Evolutionary conservation across 2,329 filamentous ascomycete genomes (phyloP).

Genomic region (Arthroderma uncinatum): DNA sequence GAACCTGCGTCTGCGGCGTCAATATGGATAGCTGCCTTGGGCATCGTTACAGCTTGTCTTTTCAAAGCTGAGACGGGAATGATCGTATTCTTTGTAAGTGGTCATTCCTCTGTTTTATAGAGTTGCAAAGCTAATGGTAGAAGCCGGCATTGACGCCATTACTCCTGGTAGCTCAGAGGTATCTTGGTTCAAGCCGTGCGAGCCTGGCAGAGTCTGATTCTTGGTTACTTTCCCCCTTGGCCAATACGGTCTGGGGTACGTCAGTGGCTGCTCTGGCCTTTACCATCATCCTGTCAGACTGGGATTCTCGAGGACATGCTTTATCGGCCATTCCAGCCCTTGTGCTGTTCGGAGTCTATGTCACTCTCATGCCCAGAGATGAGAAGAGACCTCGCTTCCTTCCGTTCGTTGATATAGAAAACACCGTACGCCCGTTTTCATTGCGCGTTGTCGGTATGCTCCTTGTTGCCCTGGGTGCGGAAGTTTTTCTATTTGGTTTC

Average conservation of each 20-base stretch:
- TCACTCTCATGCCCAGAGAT: slow-evolving; percentile 12
- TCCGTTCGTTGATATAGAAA: slow-evolving; percentile 6
- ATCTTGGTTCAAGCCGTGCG: slow-evolving; percentile 11
- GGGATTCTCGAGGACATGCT: slow-evolving; percentile 17
- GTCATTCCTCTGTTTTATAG: not conserved
- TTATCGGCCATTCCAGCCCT: slow-evolving; percentile 22
- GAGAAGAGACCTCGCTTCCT: not conserved
- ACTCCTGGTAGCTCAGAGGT: slow-evolving; percentile 19
- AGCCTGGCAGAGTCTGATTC: slow-evolving; percentile 8
- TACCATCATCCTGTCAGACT: slow-evolving; percentile 22
- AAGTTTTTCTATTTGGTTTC: slow-evolving; percentile 5
- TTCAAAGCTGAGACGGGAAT: slow-evolving; percentile 8
- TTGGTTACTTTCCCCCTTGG: slow-evolving; percentile 12
- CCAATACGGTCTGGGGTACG: slow-evolving; percentile 18
- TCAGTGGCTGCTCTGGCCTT: slow-evolving; percentile 18
- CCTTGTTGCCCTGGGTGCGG: not conserved
- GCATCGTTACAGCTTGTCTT: slow-evolving; percentile 3
- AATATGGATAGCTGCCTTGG: slow-evolving; percentile 6
- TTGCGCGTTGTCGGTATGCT: slow-evolving; percentile 7
- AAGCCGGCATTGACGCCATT: slow-evolving; percentile 27
- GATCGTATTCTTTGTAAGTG: slow-evolving; percentile 8
- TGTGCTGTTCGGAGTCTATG: slow-evolving; percentile 24
- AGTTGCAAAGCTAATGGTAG: not conserved
- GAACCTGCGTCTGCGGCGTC: not conserved
- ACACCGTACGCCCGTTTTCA: slow-evolving; percentile 3